A percentile compares a stretch with the other conserved stretches of the same genome.
Conservation (phyloP, 306 rosid genomes). For the Potentilla sterilis region DNA sequence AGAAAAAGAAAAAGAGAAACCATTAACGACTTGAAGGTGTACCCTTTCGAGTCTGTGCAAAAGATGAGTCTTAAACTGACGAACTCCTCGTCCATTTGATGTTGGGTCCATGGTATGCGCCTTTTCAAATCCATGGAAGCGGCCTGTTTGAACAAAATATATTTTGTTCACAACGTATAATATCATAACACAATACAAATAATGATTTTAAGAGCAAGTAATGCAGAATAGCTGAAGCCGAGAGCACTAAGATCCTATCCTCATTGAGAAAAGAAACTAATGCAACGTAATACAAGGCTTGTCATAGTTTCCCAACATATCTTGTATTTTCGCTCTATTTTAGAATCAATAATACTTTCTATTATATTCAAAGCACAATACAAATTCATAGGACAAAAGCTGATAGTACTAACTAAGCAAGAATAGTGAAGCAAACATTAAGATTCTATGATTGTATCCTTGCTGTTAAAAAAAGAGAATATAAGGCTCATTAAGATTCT, state of each 20-base stretch:
- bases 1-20: constrained; percentile 18
- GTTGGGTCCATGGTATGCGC: constrained; percentile 77
- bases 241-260: constrained; percentile 9
- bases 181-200: neutral
- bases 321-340: neutral
- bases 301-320: neutral
- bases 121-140: constrained; percentile 92
- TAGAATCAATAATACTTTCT: neutral
- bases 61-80: constrained; percentile 86
- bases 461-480: neutral
- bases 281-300: neutral
- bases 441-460: neutral
- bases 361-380: neutral
- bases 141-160: constrained; percentile 54
- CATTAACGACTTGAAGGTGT: constrained; percentile 19
- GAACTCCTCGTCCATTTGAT: constrained; percentile 92
- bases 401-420: neutral
- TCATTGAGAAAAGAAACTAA: neutral
- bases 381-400: neutral
- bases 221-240: neutral
- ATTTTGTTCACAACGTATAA: neutral
- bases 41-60: constrained; percentile 84
- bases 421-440: neutral
- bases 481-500: neutral
- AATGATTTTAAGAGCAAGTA: neutral